Evolutionary conservation across 2,329 filamentous ascomycete genomes (phyloP).

Genomic region (Trichoderma harzianum): DNA sequence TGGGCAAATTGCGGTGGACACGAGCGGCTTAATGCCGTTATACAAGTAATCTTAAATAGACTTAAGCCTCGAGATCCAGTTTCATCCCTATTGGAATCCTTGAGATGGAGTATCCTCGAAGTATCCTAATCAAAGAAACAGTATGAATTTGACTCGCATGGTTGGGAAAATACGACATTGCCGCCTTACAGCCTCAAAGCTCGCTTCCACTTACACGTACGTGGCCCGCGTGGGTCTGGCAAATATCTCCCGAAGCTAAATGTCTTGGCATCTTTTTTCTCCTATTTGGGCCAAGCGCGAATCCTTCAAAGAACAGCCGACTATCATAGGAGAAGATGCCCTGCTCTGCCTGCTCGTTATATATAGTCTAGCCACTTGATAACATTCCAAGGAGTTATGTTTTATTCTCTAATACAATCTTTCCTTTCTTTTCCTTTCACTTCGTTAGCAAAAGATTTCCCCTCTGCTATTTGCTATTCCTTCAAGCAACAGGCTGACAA

Average conservation of each 20-base stretch:
- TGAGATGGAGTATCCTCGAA: neutral
- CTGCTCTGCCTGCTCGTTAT: neutral
- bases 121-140: neutral
- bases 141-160: neutral
- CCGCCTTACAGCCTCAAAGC: neutral
- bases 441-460: neutral
- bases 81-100: neutral
- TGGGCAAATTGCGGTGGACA: neutral
- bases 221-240: neutral
- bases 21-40: neutral
- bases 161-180: neutral
- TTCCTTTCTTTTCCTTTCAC: neutral
- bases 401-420: neutral
- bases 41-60: neutral
- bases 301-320: neutral
- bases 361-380: neutral
- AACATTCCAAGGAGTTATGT: neutral
- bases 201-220: neutral
- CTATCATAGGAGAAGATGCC: neutral
- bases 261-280: constrained; percentile 5
- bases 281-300: neutral
- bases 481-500: neutral
- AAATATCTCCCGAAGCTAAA: neutral
- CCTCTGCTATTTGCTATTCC: neutral
- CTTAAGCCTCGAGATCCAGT: neutral